These are phyloP conservation scores for Triglochin maritima DNA, from an alignment of 106 monocot species.

Conservation along the genomic window DNA sequence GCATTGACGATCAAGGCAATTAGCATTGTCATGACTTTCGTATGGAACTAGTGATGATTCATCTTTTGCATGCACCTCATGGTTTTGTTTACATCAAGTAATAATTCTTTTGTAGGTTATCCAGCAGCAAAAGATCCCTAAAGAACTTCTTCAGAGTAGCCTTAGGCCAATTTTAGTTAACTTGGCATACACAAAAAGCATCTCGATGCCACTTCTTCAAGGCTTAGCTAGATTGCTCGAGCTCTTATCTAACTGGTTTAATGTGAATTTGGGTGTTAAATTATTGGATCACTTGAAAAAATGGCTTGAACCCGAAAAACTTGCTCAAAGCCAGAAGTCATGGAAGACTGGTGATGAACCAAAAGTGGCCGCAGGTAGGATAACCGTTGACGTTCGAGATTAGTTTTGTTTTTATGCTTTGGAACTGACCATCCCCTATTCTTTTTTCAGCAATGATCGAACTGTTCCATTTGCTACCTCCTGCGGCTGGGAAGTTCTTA, in stretches of 20 bases:
- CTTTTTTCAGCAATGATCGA: conserved; percentile 91
- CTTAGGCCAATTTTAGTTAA: conserved; percentile 91
- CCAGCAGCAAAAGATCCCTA: conserved; percentile 98
- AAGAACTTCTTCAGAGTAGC: conserved; percentile 94
- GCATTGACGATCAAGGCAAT: too few relatives aligned
- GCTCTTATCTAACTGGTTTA: conserved; percentile 96
- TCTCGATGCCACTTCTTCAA: conserved; percentile 94
- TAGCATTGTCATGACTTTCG: too few relatives aligned
- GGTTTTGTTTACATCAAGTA: not conserved
- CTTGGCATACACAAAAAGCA: conserved; percentile 81
- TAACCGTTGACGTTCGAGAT: not conserved
- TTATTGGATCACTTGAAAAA: conserved; percentile 94
- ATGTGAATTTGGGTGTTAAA: conserved; percentile 86
- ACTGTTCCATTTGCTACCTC: conserved; percentile 97
- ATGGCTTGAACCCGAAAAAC: conserved; percentile 99
- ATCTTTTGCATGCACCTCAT: too few relatives aligned
- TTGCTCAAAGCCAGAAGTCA: conserved; percentile 83
- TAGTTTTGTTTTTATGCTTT: not conserved
- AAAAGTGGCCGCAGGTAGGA: conserved; percentile 86
- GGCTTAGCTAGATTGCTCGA: conserved; percentile 93
- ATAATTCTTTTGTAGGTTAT: conserved; percentile 43
- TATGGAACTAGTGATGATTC: too few relatives aligned
- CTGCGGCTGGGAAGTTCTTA: conserved; percentile 91
- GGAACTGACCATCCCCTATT: not conserved
- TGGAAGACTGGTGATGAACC: conserved; percentile 99